Evolutionary conservation across 2,329 filamentous ascomycete species (phyloP), one percentile per base, ranked within the genome.

Genomic region (Aphanoascus verrucosus): DNA sequence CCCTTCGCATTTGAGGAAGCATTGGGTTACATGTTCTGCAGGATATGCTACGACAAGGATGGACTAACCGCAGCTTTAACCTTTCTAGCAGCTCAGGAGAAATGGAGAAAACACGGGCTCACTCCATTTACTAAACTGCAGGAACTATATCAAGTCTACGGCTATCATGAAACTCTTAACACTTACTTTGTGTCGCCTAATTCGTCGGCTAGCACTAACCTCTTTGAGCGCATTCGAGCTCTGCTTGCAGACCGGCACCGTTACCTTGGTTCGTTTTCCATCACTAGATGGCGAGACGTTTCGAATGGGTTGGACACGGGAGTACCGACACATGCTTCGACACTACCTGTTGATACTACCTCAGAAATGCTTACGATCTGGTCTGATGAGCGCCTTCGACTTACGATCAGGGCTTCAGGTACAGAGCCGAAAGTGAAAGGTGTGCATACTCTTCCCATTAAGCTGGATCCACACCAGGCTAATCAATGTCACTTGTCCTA

Each of bases 351-450:
- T 20, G 78, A 81, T 58, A 69, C 70, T 17, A 72, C 66, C 11
- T 80, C 76, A 54, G 79, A 84, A 68, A 84, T 84, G 81, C 76
- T 84, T 59, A 84, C 81, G 1, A 59, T 72, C 37, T 80, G 81
- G 69, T 64, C 83, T 40, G 74, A 79, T 28, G 74, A 74, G 17
- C 65, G 68, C 23, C 62, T 81, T 11, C 73, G 77, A 20, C 82
- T 83, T 59, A 83, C 80, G 1, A 72, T 82, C 19, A 67, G 81
- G 59, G 79, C 76, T 1, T 82, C 79, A 1, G 81, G 81, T 1
- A 84, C 81, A 1, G 81, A 84, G 64, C 81, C 81, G 0, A 84
- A 84, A 70, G 81, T 84, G 57, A 84, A 84, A 62, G 65, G 74
- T 75, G 63, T 63, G 70, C 63, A 53, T 43, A 42, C 40, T 32